Conservation (phyloP, 352 stramenopile species). For the Thraustotheca clavata region DNA sequence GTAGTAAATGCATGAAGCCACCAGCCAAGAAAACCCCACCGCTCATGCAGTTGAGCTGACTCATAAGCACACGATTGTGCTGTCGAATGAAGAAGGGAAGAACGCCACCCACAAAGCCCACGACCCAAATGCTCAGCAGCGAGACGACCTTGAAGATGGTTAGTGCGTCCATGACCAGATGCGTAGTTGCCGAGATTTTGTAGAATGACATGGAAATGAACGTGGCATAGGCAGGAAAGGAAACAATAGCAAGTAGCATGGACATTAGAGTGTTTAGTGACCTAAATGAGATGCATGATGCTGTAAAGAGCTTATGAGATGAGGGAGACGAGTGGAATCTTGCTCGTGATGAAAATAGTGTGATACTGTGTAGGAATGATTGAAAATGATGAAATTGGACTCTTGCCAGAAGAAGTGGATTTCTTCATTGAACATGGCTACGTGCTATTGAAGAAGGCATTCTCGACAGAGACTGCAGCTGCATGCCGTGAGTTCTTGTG, state of each 20-base stretch:
- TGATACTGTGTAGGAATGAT: background rate
- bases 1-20: constrained; percentile 68
- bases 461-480: constrained; percentile 33
- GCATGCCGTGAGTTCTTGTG: constrained; percentile 43
- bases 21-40: constrained; percentile 70
- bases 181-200: background rate
- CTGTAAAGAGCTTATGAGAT: too few species aligned
- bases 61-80: constrained; percentile 15
- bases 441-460: constrained; percentile 48
- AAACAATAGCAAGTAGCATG: too few species aligned
- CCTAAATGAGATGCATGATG: too few species aligned
- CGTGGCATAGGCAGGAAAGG: too few species aligned
- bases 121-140: constrained; percentile 58
- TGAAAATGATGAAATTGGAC: constrained; percentile 4
- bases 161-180: constrained; percentile 37
- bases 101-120: constrained; percentile 49
- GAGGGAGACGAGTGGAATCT: too few species aligned
- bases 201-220: too few species aligned
- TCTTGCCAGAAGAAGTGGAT: constrained; percentile 30
- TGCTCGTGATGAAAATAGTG: too few species aligned
- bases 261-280: too few species aligned
- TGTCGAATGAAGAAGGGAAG: constrained; percentile 28
- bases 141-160: constrained; percentile 75
- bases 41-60: constrained; percentile 43
- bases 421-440: constrained; percentile 62